Evolutionary conservation across 768 basidiomycete genomes (phyloP).

Genomic region (Rhizopogon sp.): DNA sequence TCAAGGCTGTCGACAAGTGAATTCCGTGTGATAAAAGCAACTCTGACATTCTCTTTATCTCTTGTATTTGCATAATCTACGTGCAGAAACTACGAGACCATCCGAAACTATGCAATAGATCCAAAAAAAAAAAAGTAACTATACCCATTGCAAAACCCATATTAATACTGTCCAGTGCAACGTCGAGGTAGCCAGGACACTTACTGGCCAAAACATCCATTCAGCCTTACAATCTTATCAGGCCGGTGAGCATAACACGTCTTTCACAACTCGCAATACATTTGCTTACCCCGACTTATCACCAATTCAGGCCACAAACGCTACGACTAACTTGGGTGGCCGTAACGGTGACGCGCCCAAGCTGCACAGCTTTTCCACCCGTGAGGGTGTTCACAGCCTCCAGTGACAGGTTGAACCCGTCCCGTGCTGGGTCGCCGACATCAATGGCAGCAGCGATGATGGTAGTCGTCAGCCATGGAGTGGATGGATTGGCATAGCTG

Average conservation of each 20-base stretch:
- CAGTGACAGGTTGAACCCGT: constrained; percentile 34
- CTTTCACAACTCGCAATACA: background rate
- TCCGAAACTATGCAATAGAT: too few species aligned
- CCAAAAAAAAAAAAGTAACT: too few species aligned
- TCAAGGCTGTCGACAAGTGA: too few species aligned
- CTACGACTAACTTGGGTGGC: constrained; percentile 13
- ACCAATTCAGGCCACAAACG: constrained; percentile 8
- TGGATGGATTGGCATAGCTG: constrained; percentile 33
- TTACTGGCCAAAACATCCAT: background rate
- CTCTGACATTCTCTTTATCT: too few species aligned
- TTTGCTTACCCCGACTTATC: background rate
- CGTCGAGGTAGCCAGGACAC: background rate
- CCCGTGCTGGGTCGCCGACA: constrained; percentile 22
- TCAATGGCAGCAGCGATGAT: constrained; percentile 53
- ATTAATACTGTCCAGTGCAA: background rate
- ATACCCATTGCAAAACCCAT: too few species aligned
- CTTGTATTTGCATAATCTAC: too few species aligned
- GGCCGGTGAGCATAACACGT: background rate
- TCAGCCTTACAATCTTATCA: background rate
- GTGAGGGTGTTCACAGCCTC: constrained; percentile 35
- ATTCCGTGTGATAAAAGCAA: too few species aligned
- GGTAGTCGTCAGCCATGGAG: constrained; percentile 23
- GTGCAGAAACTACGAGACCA: too few species aligned
- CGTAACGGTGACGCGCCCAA: constrained; percentile 22
- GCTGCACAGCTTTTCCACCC: constrained; percentile 14